Evolutionary conservation across 805 yeast species (phyloP), one percentile per base, ranked within the genome.

Genomic region (Saturnispora kantuleensis): DNA sequence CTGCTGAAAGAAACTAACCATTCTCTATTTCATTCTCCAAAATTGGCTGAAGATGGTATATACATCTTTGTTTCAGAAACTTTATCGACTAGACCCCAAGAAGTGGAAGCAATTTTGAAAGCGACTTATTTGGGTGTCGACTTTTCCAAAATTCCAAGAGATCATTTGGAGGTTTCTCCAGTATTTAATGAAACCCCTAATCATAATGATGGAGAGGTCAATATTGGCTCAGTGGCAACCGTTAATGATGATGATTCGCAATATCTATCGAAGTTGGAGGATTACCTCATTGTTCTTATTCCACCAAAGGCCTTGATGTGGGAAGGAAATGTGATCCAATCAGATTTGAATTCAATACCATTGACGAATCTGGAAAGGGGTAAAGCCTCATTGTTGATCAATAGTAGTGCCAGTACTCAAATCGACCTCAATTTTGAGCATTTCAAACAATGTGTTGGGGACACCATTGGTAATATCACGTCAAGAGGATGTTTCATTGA

Each of bases 221-320:
- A 41, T 30, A 21, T 21, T 21, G 26, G 26, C 26, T 21, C 26
- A 21, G 26, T 21, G 26, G 26, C 26, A 4, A 21, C 26, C 8
- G 26, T 21, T 21, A 44, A 35, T 3, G 48, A 46, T 31, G 54
- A 43, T 18, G 47, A 37, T 13, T 45, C 44, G 39, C 50, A 49
- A 17, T 48, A 51, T 18, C 50, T 40, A 17, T n/a, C 35, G 1
- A 36, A 43, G 33, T 18, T 42, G 12, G 46, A 52, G 26, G 84
- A 87, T 0, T 86, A 84, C 51, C 73, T 86, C 11, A 54, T 88
- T 26, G 81, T 86, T 0, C 62, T 89, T 4, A 79, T 85, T 54
- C 88, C 95, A 0, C 72, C 81, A 2, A 85, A 85, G 54, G 94
- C 96, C 0, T 73, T 89, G 62, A 77, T 84, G 40, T 90, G 97